Evolutionary conservation across 2,329 filamentous ascomycete genomes (phyloP).

Genomic region (Paecilomyces variotii): DNA sequence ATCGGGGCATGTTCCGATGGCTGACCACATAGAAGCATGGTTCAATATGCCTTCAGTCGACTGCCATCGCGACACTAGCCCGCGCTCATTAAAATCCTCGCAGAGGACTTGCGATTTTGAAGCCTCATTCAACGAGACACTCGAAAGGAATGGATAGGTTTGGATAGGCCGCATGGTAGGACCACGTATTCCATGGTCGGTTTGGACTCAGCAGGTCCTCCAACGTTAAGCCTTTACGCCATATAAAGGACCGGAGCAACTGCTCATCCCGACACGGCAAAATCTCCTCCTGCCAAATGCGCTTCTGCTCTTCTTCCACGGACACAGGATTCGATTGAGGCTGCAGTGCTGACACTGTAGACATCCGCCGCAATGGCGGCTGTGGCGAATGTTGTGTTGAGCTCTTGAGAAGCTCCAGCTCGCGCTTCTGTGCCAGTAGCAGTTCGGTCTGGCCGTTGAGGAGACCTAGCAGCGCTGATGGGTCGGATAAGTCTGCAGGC

Average conservation of each 20-base stretch:
- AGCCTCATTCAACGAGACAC: conserved; percentile 2
- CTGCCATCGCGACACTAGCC: conserved; percentile 1
- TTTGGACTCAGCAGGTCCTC: not conserved
- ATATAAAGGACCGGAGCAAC: not conserved
- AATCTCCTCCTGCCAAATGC: not conserved
- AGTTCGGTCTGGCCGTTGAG: not conserved
- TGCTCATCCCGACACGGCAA: not conserved
- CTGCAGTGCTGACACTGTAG: not conserved
- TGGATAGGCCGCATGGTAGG: conserved; percentile 4
- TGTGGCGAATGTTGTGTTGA: not conserved
- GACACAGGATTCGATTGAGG: not conserved
- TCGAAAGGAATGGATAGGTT: conserved; percentile 3
- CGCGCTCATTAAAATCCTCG: conserved; percentile 1
- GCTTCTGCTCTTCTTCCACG: not conserved
- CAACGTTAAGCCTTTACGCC: not conserved
- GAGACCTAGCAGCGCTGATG: not conserved
- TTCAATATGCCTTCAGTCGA: not conserved
- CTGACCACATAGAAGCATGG: not conserved
- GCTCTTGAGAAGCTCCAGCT: not conserved
- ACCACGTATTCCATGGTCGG: conserved; percentile 2
- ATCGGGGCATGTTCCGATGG: not conserved
- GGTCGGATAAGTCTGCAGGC: not conserved
- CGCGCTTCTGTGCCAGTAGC: not conserved
- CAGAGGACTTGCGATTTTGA: conserved; percentile 3
- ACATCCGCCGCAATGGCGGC: not conserved